phyloP scores from a whole-genome alignment of 345 rosid genomes.

The Sisymbrium irio region DNA sequence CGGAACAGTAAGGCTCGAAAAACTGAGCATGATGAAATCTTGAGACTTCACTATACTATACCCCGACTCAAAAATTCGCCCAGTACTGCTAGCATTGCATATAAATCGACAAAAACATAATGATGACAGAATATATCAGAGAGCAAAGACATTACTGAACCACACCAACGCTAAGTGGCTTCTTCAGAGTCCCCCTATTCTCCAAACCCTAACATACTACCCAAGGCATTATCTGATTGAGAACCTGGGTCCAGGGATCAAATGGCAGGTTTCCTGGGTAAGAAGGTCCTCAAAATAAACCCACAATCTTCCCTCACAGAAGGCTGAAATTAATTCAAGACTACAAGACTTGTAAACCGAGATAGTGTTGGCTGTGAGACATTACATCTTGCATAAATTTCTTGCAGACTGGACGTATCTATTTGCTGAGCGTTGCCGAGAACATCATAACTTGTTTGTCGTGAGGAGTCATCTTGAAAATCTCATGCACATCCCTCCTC shows the following conservation, averaged over 20 bases:
- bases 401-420: slow-evolving; percentile 99
- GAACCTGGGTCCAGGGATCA: not conserved
- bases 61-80: not conserved
- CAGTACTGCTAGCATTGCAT: not conserved
- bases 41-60: not conserved
- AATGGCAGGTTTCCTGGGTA: not conserved
- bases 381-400: slow-evolving; percentile 99
- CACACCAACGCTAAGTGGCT: not conserved
- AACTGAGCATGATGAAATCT: not conserved
- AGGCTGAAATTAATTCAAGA: slow-evolving; percentile 44
- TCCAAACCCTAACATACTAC: not conserved
- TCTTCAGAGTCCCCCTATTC: not conserved
- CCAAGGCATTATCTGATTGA: not conserved
- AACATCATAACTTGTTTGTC: slow-evolving; percentile 99
- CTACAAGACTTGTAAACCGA: slow-evolving; percentile 50
- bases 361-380: slow-evolving; percentile 57
- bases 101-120: not conserved
- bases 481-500: slow-evolving; percentile 98
- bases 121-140: not conserved
- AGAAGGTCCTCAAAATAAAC: not conserved
- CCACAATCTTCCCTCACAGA: slow-evolving; percentile 26
- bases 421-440: slow-evolving; percentile 99
- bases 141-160: not conserved
- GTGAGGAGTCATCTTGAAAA: slow-evolving; percentile 98
- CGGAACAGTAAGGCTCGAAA: slow-evolving; percentile 2